Evolutionary conservation across 768 basidiomycete species (phyloP), one percentile per base, ranked within the genome.

Genomic region (Inosperma sp.): DNA sequence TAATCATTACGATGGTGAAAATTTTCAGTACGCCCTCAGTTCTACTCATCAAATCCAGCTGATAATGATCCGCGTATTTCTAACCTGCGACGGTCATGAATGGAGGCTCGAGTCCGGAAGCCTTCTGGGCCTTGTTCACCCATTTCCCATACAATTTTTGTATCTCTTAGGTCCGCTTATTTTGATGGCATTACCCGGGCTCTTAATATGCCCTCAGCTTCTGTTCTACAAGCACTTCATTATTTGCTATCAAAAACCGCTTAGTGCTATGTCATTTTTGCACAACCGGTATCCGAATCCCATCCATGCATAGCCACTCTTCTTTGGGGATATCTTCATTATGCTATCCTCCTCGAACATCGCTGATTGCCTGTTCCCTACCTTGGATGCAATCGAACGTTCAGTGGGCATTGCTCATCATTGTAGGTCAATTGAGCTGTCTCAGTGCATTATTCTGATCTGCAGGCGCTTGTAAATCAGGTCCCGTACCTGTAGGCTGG

Each of bases 271-370:
- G 41, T 40, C 41, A 48, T 52, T 34, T 39, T 23, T 44, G 40
- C 34, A 44, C 41, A 23, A 8, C 8, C 51, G 17, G 36, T 45
- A 48, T 36, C 41, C 37, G 48, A 54, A 45, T 51, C 36, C 49
- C 33, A 42, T 22, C 45, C 10, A 13, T 48, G 57, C 57, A 58
- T 58, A 50, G 54, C 57, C 57, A 52, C 51, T 35, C 17, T 37
- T 40, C 26, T 48, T 46, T 53, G 56, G 59, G 34, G 31, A 35
- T 51, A 44, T 40, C 39, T 48, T 37, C 42, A 31, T 54, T 50
- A 54, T 52, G 48, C 56, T 54, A 51, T 29, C 14, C 27, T 58
- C 59, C 59, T 60, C 48, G 36, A 52, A 58, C 47, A 42, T 60
- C 59, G 59, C 59, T 51, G 35, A 36, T 21, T 56, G 41, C 52